A percentile compares a stretch with the other conserved stretches of the same genome.
phyloP scores from a whole-genome alignment of 495 filamentous ascomycete species.

The Xylaria nigripes region DNA sequence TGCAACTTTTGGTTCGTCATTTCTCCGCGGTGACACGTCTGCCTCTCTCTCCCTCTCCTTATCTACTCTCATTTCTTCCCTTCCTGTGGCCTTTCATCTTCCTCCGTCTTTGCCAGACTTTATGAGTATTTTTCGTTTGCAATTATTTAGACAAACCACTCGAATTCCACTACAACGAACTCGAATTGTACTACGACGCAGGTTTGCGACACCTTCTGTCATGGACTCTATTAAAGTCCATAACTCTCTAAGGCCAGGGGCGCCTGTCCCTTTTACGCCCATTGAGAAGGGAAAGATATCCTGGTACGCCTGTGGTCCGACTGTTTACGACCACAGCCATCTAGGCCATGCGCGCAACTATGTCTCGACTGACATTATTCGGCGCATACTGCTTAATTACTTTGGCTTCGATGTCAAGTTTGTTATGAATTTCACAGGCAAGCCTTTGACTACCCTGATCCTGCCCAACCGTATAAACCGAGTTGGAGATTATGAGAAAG shows the following conservation, averaged over 20 bases:
- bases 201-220: slow-evolving; percentile 22
- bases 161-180: slow-evolving; percentile 2
- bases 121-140: slow-evolving; percentile 23
- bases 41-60: background rate
- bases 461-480: background rate
- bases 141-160: slow-evolving; percentile 9
- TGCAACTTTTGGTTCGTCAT: background rate
- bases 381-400: slow-evolving; percentile 77
- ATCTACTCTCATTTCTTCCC: background rate
- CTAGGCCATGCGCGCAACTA: slow-evolving; percentile 90
- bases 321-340: slow-evolving; percentile 87
- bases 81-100: background rate
- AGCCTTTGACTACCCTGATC: background rate
- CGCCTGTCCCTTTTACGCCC: slow-evolving; percentile 69
- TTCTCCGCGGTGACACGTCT: slow-evolving; percentile 2
- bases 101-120: slow-evolving; percentile 21
- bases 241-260: slow-evolving; percentile 66
- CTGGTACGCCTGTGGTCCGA: slow-evolving; percentile 91
- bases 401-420: slow-evolving; percentile 81
- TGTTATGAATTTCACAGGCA: slow-evolving; percentile 84
- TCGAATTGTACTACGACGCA: slow-evolving; percentile 16
- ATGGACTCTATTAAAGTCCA: slow-evolving; percentile 55
- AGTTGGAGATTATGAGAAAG: background rate
- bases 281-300: slow-evolving; percentile 64
- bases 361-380: slow-evolving; percentile 87